These are phyloP conservation scores for Monosporascus sp. DNA, from an alignment of 2,329 filamentous ascomycete species.

Conservation along the genomic window DNA sequence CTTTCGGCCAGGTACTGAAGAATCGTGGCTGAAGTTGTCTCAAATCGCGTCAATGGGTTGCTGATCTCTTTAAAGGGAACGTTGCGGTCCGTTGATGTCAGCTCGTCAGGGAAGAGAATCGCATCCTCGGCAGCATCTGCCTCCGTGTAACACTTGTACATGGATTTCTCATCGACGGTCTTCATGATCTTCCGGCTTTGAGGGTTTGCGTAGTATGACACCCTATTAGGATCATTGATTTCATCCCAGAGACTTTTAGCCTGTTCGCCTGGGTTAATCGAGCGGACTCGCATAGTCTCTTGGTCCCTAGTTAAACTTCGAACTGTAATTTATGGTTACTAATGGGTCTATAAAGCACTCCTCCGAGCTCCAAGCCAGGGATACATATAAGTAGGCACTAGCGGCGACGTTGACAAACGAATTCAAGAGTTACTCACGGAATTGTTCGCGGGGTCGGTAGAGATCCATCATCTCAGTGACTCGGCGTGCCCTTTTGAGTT, in stretches of 20 bases:
- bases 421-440: slow-evolving; percentile 2
- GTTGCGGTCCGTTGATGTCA: slow-evolving; percentile 10
- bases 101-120: slow-evolving; percentile 18
- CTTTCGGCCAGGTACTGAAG: slow-evolving; percentile 9
- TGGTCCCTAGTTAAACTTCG: slow-evolving; percentile 18
- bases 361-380: too few species aligned
- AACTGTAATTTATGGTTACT: not conserved
- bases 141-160: slow-evolving; percentile 20
- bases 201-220: slow-evolving; percentile 9
- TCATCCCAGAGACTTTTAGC: slow-evolving; percentile 20
- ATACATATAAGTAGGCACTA: not conserved
- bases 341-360: too few species aligned
- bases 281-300: slow-evolving; percentile 21
- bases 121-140: slow-evolving; percentile 22
- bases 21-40: slow-evolving; percentile 11
- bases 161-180: slow-evolving; percentile 1
- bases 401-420: not conserved
- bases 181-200: not conserved
- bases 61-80: slow-evolving; percentile 22
- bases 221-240: slow-evolving; percentile 12
- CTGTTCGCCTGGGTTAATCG: slow-evolving; percentile 17
- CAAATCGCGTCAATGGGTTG: slow-evolving; percentile 19
- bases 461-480: slow-evolving; percentile 17
- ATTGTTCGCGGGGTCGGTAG: slow-evolving; percentile 18
- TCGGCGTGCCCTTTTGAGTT: slow-evolving; percentile 21